Conservation (phyloP, 2,329 filamentous ascomycete genomes). For the Aspergillus fischeri region DNA sequence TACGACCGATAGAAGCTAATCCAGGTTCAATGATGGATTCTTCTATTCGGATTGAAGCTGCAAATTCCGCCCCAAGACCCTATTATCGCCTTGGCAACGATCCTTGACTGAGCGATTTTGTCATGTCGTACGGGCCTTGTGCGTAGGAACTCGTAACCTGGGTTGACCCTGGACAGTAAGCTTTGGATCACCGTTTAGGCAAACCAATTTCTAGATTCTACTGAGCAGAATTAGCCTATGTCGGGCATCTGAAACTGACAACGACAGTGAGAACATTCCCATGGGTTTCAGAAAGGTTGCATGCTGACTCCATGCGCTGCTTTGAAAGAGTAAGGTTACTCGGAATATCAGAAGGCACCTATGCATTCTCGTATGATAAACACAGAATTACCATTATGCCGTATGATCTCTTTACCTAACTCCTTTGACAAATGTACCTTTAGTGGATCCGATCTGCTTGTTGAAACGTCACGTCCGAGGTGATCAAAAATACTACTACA, state of each 20-base stretch:
- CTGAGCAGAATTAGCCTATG: no score
- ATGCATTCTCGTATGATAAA: background rate
- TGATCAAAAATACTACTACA: background rate
- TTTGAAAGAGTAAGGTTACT: background rate
- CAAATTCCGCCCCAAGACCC: background rate
- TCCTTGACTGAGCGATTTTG: background rate
- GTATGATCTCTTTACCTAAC: background rate
- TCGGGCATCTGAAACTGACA: background rate
- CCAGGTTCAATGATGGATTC: background rate
- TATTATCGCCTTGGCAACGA: background rate
- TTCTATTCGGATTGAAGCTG: background rate
- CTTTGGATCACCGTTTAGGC: background rate
- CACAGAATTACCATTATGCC: background rate
- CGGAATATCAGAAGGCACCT: background rate
- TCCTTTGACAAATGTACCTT: background rate
- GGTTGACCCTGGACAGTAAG: background rate
- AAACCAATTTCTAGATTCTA: background rate
- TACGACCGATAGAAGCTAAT: background rate
- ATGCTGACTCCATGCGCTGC: background rate
- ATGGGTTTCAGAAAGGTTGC: background rate
- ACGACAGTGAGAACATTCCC: background rate
- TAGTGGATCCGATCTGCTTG: background rate
- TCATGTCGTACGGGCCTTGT: background rate
- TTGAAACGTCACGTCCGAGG: background rate
- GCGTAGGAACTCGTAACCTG: background rate